Evolutionary conservation across 2,329 filamentous ascomycete genomes (phyloP), one percentile per base, ranked within the genome.

Genomic region (Teratosphaeria gauchensis): DNA sequence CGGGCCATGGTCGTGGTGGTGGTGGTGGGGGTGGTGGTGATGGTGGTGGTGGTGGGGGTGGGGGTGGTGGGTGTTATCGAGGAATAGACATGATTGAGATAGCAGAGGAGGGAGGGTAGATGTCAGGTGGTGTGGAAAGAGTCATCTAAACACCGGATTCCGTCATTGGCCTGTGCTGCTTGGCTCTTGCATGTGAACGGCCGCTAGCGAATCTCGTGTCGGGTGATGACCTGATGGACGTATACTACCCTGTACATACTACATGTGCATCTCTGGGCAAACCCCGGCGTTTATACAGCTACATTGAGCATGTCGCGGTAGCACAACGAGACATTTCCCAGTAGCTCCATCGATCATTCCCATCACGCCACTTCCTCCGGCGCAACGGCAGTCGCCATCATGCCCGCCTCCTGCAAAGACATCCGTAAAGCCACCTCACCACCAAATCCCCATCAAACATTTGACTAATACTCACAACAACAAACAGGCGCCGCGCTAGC

Each of bases 321-420:
- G n/a, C n/a, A 16, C 14, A 19, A 7, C 42, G 14, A 16, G 4
- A 46, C 12, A n/a, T 5, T 19, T 7, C 42, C n/a, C 42, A 46
- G n/a, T 7, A n/a, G 5, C 14, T 46, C n/a, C 42, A 46, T 19
- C 7, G 3, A 3, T 19, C 14, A 19, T 7, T 35, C 5, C 19
- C 53, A 30, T 33, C 53, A 33, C 30, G 19, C 53, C 53, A 35
- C 54, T 30, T 30, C 11, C 35, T 53, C 51, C 56, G 56, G 38
- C 56, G 21, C 58, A 53, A 56, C 8, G n/a, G 6, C 42, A 46
- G 9, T 14, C 33, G 14, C 42, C n/a, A 54, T 30, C 55, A 96
- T 97, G 94, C 92, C 92, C 59, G 91, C 89, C 75, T 96, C 92
- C 63, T 99, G 94, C 79, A 90, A 92, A 84, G 92, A 97, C 76